Percentiles rank a stretch among this genome's conserved stretches.
Conservation (phyloP, 2,329 filamentous ascomycete genomes). For the Aspergillus niger region DNA sequence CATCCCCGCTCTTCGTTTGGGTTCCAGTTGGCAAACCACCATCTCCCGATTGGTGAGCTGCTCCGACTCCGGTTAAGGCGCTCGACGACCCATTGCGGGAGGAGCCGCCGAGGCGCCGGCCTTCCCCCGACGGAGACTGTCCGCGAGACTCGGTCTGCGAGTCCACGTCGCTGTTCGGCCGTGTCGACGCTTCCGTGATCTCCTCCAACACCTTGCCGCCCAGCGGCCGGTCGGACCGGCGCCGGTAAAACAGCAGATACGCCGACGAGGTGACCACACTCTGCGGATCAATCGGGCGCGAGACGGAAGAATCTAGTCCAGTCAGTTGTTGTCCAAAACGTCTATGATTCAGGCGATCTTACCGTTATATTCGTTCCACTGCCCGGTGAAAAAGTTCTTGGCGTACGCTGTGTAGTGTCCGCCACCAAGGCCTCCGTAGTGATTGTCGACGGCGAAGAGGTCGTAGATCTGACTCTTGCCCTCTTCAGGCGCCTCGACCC, state of each 20-base stretch:
- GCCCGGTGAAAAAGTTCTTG: conserved; percentile 83
- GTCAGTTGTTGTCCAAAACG: conserved; percentile 44
- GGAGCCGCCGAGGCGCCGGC: conserved; percentile 81
- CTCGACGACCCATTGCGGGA: conserved; percentile 90
- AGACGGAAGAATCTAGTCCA: conserved; percentile 70
- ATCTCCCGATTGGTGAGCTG: conserved; percentile 67
- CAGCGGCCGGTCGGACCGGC: conserved; percentile 73
- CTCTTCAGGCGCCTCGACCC: conserved; percentile 77
- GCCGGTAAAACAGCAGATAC: conserved; percentile 94
- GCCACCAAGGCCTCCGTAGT: conserved; percentile 88
- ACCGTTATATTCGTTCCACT: conserved; percentile 99
- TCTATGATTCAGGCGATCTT: conserved; percentile 27
- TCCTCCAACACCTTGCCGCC: conserved; percentile 75
- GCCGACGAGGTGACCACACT: conserved; percentile 73
- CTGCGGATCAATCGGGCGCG: conserved; percentile 60
- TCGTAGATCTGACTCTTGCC: conserved; percentile 87
- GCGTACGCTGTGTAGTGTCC: conserved; percentile 96
- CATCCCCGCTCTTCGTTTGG: conserved; percentile 37
- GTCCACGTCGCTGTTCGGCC: conserved; percentile 52
- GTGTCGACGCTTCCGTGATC: conserved; percentile 66
- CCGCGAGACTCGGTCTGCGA: conserved; percentile 46
- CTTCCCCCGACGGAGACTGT: conserved; percentile 71
- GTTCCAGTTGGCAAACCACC: conserved; percentile 57
- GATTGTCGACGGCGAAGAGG: conserved; percentile 92
- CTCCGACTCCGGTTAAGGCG: conserved; percentile 77